phyloP scores from a whole-genome alignment of 306 rosid species.

The Cyamopsis tetragonoloba region DNA sequence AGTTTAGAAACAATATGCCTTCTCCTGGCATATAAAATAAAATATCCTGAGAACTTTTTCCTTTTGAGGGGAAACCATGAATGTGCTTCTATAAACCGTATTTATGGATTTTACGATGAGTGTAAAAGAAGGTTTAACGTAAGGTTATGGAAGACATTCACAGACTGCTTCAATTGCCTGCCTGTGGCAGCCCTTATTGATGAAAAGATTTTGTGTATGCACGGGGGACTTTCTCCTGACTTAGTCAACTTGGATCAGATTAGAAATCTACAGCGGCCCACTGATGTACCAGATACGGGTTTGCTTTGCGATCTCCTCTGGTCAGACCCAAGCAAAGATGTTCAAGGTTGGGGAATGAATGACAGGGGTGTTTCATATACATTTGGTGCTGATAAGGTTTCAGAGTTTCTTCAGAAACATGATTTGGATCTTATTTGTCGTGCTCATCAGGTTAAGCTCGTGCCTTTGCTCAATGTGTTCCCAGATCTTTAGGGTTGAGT shows the following conservation, averaged over 20 bases:
- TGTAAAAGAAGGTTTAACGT: constrained; percentile 87
- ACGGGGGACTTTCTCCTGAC: constrained; percentile 87
- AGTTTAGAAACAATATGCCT: constrained; percentile 52
- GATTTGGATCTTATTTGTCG: constrained; percentile 91
- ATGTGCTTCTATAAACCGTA: constrained; percentile 88
- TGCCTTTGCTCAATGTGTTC: constrained; percentile 15
- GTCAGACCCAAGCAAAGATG: constrained; percentile 85
- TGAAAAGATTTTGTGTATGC: constrained; percentile 87
- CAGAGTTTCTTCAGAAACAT: constrained; percentile 75
- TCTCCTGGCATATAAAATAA: constrained; percentile 40
- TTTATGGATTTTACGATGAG: constrained; percentile 88
- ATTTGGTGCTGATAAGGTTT: constrained; percentile 78
- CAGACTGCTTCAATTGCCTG: constrained; percentile 78
- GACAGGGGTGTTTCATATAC: constrained; percentile 83
- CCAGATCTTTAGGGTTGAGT: constrained; percentile 18
- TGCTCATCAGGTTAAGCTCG: constrained; percentile 78
- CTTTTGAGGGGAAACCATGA: constrained; percentile 66
- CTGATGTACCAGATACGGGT: constrained; percentile 83
- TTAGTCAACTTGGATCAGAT: constrained; percentile 62
- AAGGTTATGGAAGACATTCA: constrained; percentile 75
- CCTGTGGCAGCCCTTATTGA: constrained; percentile 89
- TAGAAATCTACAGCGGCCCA: constrained; percentile 61
- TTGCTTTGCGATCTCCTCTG: constrained; percentile 92
- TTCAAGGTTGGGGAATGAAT: constrained; percentile 75
- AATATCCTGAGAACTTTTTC: constrained; percentile 45